Base-by-base conservation (phyloP, 352 stramenopile species). In the Plasmopara muralis region DNA sequence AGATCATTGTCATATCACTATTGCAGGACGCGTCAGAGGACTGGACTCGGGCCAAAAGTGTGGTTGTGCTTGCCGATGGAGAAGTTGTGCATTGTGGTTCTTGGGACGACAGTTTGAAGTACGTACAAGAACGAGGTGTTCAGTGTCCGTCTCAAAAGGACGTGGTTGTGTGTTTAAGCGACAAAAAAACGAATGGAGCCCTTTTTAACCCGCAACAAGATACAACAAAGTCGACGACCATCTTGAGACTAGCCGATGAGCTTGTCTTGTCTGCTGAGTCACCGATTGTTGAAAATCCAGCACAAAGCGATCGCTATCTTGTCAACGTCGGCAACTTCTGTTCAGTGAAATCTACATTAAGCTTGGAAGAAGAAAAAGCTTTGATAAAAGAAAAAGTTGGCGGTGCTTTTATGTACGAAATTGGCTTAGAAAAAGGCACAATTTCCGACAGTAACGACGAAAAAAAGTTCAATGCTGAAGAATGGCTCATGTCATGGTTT, bases 1-100 rank as follows among this genome's bases (percentile, higher is more conserved):
- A 71, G 51, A 35, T 74, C 35, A 69, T 74, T 39, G 62, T 74
- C 25, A 53, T 74, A 33, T 74, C 66, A 16, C 51, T 74, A 16
- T 41, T 74, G 20, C 62, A 57, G 14, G 53, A 74, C 43, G 18
- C 59, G 13, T 58, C 51, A 16, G 62, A 69, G 20, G 53, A 69
- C n/a, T 57, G 50, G 43, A 60, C 55, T n/a, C 31, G 52, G 6
- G 55, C 64, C 3, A 54, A 61, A 47, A 64, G 57, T 46, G 59
- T 61, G 14, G 55, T 72, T 50, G 62, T 74, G 40, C 54, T 74
- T 25, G 46, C 66, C 43, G 53, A 74, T 43, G 66, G 66, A 40
- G 62, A 74, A 31, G 46, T 72, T 37, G 57, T 74, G 47, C 58
- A 52, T 56, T 60, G 53, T 28, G 66, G 66, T 25, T 55, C 49